Evolutionary conservation across 164 flowering plant species (phyloP).

Genomic region (Protea cynaroides): DNA sequence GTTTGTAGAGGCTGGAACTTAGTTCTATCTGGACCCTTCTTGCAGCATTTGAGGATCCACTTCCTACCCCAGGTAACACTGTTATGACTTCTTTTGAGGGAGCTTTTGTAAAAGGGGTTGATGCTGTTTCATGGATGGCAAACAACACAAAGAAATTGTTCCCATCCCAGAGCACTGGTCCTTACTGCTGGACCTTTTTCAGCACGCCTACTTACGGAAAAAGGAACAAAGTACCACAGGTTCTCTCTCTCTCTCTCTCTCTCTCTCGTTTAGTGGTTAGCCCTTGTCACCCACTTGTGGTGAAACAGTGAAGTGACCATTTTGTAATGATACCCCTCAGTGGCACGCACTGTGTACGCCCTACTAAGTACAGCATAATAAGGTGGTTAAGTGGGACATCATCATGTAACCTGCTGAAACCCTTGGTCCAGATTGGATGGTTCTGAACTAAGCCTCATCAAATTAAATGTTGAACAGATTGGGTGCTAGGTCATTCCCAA

Average conservation of each 20-base stretch:
- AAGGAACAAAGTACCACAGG: constrained; percentile 94
- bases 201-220: constrained; percentile 83
- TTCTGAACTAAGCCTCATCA: too few species aligned
- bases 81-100: constrained; percentile 59
- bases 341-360: too few species aligned
- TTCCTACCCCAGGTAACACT: constrained; percentile 41
- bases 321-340: too few species aligned
- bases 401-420: too few species aligned
- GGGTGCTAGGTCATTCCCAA: too few species aligned
- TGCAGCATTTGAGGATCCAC: constrained; percentile 92
- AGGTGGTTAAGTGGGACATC: too few species aligned
- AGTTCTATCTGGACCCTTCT: constrained; percentile 96
- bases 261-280: not conserved
- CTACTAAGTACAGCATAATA: too few species aligned
- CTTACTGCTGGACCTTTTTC: constrained; percentile 92
- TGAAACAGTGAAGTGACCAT: not conserved
- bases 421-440: too few species aligned
- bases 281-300: not conserved
- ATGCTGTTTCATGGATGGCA: constrained; percentile 92
- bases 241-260: constrained; percentile 8
- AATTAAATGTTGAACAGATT: too few species aligned
- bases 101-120: constrained; percentile 89
- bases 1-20: constrained; percentile 66
- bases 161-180: constrained; percentile 33
- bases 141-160: constrained; percentile 74